Conservation (phyloP, 345 rosid genomes). For the thale cress (Arabidopsis thaliana) region TAIR10.1 NC_003071.7:11475001-11475500, state of each 20-base stretch:
- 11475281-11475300: background rate
- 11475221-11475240: conserved; percentile 95
- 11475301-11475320: conserved; percentile 86
- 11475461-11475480: conserved; percentile 3
- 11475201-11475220: conserved; percentile 92
- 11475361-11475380: conserved; percentile 93
- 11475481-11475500: conserved; percentile 85
- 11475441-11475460: background rate
- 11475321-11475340: conserved; percentile 99
- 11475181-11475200: conserved; percentile 71
- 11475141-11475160: conserved; percentile 46
- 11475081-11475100: conserved; percentile 22
- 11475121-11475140: background rate
- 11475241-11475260: background rate
- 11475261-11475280: background rate
- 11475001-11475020: conserved; percentile 9
- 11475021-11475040: conserved; percentile 20
- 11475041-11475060: conserved; percentile 19
- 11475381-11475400: conserved; percentile 97
- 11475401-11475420: conserved; percentile 47
- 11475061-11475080: conserved; percentile 15
- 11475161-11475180: conserved; percentile 94
- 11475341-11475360: conserved; percentile 91
- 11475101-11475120: conserved; percentile 40
- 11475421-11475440: background rate